phyloP scores from a whole-genome alignment of 2,329 filamentous ascomycete genomes.

The Epicoccum sorghinum region DNA sequence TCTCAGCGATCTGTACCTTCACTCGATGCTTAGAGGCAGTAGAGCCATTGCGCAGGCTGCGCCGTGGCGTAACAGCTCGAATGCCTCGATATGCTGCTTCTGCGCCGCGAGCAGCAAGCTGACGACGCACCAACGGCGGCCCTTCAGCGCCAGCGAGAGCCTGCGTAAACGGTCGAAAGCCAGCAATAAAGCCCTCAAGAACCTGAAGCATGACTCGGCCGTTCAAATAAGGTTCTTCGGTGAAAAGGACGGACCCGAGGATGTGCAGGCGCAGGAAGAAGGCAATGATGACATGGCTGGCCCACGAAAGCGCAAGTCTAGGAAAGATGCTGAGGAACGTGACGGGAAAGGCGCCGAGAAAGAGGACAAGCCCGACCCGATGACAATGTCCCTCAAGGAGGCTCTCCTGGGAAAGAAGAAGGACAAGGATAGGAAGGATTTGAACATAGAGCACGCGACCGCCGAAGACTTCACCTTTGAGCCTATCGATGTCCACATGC shows the following conservation, averaged over 20 bases:
- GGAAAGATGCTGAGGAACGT: neutral
- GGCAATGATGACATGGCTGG: too few species aligned
- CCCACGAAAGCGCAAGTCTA: neutral
- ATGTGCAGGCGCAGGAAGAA: too few species aligned
- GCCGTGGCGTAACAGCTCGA: conserved; percentile 21
- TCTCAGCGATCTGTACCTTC: neutral
- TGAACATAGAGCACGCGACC: conserved; percentile 32
- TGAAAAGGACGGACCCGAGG: too few species aligned
- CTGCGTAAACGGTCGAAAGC: conserved; percentile 12
- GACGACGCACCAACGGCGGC: conserved; percentile 15
- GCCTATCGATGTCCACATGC: conserved; percentile 52
- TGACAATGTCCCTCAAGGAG: conserved; percentile 29
- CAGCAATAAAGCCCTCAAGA: neutral
- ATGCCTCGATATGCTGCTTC: conserved; percentile 26
- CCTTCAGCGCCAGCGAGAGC: conserved; percentile 23
- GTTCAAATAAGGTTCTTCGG: neutral
- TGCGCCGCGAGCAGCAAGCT: conserved; percentile 24
- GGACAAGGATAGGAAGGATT: neutral
- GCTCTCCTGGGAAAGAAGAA: conserved; percentile 27
- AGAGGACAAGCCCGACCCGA: neutral
- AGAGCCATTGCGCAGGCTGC: conserved; percentile 23
- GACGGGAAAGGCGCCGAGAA: neutral
- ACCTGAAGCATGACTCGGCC: neutral
- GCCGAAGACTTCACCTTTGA: conserved; percentile 43
- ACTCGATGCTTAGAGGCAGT: conserved; percentile 35